Evolutionary conservation across 768 basidiomycete genomes (phyloP).

Genomic region (Collybiopsis luxurians): DNA sequence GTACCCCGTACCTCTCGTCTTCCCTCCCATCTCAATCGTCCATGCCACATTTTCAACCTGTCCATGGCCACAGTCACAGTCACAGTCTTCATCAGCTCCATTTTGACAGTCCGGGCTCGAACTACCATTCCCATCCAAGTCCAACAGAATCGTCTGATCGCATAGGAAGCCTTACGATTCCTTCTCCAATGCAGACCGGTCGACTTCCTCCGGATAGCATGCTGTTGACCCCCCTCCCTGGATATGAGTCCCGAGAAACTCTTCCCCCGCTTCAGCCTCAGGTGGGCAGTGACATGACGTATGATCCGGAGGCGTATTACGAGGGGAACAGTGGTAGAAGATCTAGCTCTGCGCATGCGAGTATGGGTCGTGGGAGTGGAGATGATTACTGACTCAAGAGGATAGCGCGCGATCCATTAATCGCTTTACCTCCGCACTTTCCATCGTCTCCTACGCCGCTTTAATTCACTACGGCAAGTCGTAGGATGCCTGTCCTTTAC

Average conservation of each 20-base stretch:
- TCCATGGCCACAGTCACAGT: constrained; percentile 26
- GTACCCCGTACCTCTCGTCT: constrained; percentile 13
- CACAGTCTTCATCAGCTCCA: constrained; percentile 24
- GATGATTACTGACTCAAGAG: constrained; percentile 23
- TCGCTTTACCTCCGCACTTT: too few species aligned
- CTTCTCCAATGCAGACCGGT: constrained; percentile 19
- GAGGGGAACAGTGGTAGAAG: constrained; percentile 37
- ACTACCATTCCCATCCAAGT: constrained; percentile 5
- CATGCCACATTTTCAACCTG: constrained; percentile 13
- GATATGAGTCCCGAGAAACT: constrained; percentile 38
- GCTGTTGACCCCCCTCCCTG: constrained; percentile 66
- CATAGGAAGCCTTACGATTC: constrained; percentile 4
- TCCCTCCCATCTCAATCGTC: constrained; percentile 3
- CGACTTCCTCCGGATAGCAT: constrained; percentile 65
- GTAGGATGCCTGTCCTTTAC: too few species aligned
- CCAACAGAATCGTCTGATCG: constrained; percentile 5
- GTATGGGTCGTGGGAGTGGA: constrained; percentile 27
- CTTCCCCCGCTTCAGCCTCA: constrained; percentile 10
- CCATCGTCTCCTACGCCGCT: too few species aligned
- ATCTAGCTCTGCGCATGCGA: constrained; percentile 40
- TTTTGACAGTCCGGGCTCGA: neutral
- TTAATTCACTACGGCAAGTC: too few species aligned
- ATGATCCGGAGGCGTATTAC: constrained; percentile 21
- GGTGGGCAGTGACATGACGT: constrained; percentile 14
- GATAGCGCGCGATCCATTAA: too few species aligned